These are phyloP conservation scores for Calophaca sinica DNA, from an alignment of 306 rosid species.

Conservation along the genomic window DNA sequence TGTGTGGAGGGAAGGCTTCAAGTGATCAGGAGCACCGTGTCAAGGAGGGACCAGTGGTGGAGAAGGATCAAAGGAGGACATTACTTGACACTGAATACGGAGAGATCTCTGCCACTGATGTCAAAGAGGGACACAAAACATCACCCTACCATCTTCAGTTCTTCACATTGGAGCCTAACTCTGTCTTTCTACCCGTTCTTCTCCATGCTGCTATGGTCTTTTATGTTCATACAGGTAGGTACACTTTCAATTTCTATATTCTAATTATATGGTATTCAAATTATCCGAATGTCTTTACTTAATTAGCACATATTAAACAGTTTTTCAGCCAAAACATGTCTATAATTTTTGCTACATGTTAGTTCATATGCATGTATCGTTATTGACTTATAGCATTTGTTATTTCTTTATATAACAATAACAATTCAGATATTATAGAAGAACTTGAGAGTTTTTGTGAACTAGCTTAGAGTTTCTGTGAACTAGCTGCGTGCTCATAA, in stretches of 20 bases:
- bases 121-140: conserved; percentile 53
- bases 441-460: no score
- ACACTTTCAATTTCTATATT: neutral
- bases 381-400: no score
- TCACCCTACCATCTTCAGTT: conserved; percentile 77
- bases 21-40: conserved; percentile 33
- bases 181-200: conserved; percentile 86
- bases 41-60: conserved; percentile 55
- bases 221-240: conserved; percentile 85
- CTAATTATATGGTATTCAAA: neutral
- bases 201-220: conserved; percentile 83
- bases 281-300: no score
- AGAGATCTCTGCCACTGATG: conserved; percentile 61
- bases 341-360: no score
- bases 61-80: conserved; percentile 56
- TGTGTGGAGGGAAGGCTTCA: conserved; percentile 47
- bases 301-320: no score
- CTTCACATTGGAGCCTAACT: conserved; percentile 81
- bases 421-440: no score
- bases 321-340: no score
- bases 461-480: no score
- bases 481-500: no score
- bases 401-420: no score
- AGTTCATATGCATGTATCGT: no score
- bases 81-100: conserved; percentile 66